Evolutionary conservation across 495 filamentous ascomycete species (phyloP).

Genomic region (Letharia columbiana): DNA sequence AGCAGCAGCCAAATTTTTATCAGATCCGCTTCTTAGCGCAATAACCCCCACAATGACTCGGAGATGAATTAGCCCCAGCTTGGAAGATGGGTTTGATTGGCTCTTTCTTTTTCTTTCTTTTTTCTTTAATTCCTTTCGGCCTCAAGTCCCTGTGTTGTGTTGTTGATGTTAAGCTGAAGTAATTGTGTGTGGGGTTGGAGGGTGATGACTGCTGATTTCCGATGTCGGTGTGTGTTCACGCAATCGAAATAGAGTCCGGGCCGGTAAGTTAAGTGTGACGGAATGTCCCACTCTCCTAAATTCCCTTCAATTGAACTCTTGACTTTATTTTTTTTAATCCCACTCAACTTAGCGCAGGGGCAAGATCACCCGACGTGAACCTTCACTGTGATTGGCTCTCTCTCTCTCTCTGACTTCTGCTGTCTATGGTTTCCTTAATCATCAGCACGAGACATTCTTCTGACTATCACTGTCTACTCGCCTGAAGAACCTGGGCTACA

Average conservation of each 20-base stretch:
- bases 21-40: constrained; percentile 22
- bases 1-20: constrained; percentile 15
- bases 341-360: neutral
- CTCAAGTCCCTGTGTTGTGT: neutral
- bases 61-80: neutral
- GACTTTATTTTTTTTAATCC: neutral
- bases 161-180: neutral
- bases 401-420: neutral
- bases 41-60: neutral
- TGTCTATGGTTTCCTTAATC: neutral
- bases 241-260: neutral
- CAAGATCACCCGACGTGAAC: neutral
- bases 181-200: neutral
- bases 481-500: neutral
- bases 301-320: neutral
- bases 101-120: neutral
- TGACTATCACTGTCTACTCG: neutral
- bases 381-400: neutral
- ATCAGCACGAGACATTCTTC: neutral
- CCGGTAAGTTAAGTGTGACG: neutral
- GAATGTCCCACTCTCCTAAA: neutral
- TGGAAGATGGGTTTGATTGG: neutral
- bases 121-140: neutral
- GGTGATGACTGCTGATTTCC: neutral
- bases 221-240: constrained; percentile 1